phyloP scores from a whole-genome alignment of 164 flowering plant genomes.

The Magnolia sinica region DNA sequence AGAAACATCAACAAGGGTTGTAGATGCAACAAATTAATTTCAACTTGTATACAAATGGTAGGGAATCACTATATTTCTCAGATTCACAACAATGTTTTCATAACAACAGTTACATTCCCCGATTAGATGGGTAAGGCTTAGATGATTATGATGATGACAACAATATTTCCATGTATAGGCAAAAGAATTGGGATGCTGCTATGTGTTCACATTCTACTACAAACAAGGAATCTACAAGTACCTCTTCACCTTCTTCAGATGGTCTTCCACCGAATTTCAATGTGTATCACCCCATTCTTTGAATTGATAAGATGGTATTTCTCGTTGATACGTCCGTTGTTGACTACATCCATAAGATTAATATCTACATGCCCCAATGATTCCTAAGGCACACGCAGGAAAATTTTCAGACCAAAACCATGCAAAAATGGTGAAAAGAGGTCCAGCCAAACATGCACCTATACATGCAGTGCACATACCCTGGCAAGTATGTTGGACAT shows the following conservation, averaged over 20 bases:
- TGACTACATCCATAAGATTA: conserved; percentile 67
- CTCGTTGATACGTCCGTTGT: conserved; percentile 76
- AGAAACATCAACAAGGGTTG: not conserved
- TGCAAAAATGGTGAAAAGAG: not conserved
- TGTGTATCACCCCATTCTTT: conserved; percentile 66
- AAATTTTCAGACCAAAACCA: not conserved
- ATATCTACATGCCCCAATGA: conserved; percentile 78
- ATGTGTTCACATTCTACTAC: not conserved
- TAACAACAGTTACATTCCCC: too few species aligned
- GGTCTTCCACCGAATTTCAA: conserved; percentile 61
- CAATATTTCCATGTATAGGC: not conserved
- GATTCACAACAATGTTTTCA: too few species aligned
- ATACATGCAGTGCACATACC: too few species aligned
- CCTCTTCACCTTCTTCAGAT: conserved; percentile 17
- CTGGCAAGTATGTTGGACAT: too few species aligned
- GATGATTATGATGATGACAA: too few species aligned
- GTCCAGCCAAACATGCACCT: too few species aligned
- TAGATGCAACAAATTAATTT: not conserved
- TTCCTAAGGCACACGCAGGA: conserved; percentile 38
- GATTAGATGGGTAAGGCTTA: too few species aligned
- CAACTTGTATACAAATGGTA: not conserved
- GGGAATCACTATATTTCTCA: not conserved
- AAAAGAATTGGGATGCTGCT: conserved; percentile 1
- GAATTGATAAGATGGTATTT: conserved; percentile 83
- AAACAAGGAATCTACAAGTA: conserved; percentile 6